Percentiles rank a stretch among this genome's conserved stretches.
Evolutionary conservation across 176 grass and related monocot species (phyloP).

Genomic region (Zoysia pacifica): DNA sequence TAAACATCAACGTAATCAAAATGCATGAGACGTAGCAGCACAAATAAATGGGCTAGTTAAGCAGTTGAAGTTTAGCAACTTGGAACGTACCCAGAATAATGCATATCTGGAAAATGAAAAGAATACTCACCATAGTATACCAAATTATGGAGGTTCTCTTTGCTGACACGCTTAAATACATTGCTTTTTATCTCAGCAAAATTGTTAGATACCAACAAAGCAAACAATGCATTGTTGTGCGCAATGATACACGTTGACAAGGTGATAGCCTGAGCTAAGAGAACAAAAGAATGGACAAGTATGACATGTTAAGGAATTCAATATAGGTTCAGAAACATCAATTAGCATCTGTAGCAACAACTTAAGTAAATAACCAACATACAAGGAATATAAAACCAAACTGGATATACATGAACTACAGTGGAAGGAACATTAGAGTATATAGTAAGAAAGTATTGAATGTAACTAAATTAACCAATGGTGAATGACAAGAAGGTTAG

Average conservation of each 20-base stretch:
- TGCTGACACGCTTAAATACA: conserved; percentile 98
- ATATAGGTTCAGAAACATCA: conserved; percentile 10
- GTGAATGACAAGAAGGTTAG: conserved; percentile 28
- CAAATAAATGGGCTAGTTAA: not conserved
- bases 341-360: conserved; percentile 6
- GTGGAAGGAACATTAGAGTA: not conserved
- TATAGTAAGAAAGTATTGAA: conserved; percentile 10
- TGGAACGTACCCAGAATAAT: not conserved
- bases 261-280: conserved; percentile 97
- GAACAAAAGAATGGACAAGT: conserved; percentile 98
- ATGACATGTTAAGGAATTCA: conserved; percentile 65
- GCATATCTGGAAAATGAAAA: conserved; percentile 24
- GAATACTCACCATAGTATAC: conserved; percentile 89
- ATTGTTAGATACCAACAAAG: conserved; percentile 95
- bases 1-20: conserved; percentile 1
- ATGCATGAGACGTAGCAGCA: not conserved
- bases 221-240: conserved; percentile 92
- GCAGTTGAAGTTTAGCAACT: not conserved
- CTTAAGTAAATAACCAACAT: not conserved
- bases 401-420: not conserved
- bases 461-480: conserved; percentile 23
- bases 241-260: conserved; percentile 96
- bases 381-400: conserved; percentile 6
- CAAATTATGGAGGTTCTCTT: conserved; percentile 97
- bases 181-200: conserved; percentile 98